A percentile compares a stretch with the other conserved stretches of the same genome.
Conservation (phyloP, 2,329 filamentous ascomycete species). For the Cordyceps javanica region DNA sequence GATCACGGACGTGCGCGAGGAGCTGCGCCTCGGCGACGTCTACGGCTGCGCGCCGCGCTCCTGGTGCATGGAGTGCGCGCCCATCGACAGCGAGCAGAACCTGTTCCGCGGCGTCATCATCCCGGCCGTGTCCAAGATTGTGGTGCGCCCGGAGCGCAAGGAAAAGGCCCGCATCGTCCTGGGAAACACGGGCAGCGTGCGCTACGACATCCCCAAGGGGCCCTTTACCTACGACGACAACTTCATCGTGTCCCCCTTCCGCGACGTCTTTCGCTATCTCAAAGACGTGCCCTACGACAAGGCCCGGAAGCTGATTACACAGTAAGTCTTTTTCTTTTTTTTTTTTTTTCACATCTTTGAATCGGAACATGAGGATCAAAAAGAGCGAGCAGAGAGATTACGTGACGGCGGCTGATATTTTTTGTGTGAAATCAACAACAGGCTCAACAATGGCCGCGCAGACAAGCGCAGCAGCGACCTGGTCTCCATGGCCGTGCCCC, state of each 20-base stretch:
- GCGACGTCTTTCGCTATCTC: constrained; percentile 47
- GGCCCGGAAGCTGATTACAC: constrained; percentile 30
- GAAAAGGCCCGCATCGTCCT: constrained; percentile 49
- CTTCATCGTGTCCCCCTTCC: constrained; percentile 52
- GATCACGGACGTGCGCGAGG: constrained; percentile 44
- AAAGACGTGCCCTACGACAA: constrained; percentile 42
- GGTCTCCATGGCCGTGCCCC: constrained; percentile 28
- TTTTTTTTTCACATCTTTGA: too few relatives aligned
- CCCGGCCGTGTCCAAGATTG: constrained; percentile 42
- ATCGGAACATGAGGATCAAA: too few relatives aligned
- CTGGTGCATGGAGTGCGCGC: constrained; percentile 52
- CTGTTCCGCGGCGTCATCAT: constrained; percentile 47
- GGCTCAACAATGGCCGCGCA: constrained; percentile 37
- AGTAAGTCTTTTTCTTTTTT: too few relatives aligned
- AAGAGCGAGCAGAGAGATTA: too few relatives aligned
- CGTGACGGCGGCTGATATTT: too few relatives aligned
- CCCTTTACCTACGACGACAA: constrained; percentile 50
- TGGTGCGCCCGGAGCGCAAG: constrained; percentile 46
- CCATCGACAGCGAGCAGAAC: constrained; percentile 44
- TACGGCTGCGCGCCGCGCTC: constrained; percentile 56
- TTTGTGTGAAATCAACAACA: constrained; percentile 10
- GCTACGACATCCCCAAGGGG: constrained; percentile 57
- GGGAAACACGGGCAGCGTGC: constrained; percentile 54
- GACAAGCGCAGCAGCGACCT: constrained; percentile 30
- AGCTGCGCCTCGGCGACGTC: constrained; percentile 48